Conservation (phyloP, 2,329 filamentous ascomycete species). For the Xylaria sp. region DNA sequence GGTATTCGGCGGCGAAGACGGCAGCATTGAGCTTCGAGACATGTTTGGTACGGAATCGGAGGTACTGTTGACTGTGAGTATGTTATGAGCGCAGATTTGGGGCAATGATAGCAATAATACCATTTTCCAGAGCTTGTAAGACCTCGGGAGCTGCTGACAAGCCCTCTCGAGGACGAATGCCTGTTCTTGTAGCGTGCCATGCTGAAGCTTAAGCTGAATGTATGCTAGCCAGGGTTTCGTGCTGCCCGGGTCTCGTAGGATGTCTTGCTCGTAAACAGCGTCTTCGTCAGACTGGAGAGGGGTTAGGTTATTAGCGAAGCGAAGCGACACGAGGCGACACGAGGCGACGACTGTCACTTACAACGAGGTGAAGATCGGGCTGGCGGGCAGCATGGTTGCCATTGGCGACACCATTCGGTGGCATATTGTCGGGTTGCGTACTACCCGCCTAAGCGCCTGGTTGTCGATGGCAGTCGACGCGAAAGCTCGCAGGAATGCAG, state of each 20-base stretch:
- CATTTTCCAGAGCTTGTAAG: slow-evolving; percentile 98
- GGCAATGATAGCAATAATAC: slow-evolving; percentile 48
- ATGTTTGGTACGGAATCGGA: slow-evolving; percentile 82
- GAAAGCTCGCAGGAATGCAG: slow-evolving; percentile 26
- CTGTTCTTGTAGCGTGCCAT: slow-evolving; percentile 85
- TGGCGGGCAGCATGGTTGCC: slow-evolving; percentile 42
- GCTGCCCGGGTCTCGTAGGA: slow-evolving; percentile 81
- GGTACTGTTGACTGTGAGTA: slow-evolving; percentile 63
- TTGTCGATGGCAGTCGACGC: slow-evolving; percentile 27
- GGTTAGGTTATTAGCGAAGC: slow-evolving; percentile 38
- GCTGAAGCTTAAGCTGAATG: slow-evolving; percentile 85
- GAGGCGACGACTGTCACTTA: slow-evolving; percentile 36
- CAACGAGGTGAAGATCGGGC: slow-evolving; percentile 56
- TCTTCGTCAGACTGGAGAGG: slow-evolving; percentile 76
- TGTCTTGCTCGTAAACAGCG: slow-evolving; percentile 94
- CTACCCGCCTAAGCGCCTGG: slow-evolving; percentile 3
- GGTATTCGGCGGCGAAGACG: slow-evolving; percentile 77
- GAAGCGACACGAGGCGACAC: background rate
- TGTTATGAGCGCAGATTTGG: slow-evolving; percentile 1
- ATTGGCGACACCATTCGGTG: slow-evolving; percentile 41
- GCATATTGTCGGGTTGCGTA: slow-evolving; percentile 35
- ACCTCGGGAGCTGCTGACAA: slow-evolving; percentile 85
- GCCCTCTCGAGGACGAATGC: slow-evolving; percentile 88
- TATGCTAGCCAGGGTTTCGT: slow-evolving; percentile 96
- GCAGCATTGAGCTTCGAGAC: slow-evolving; percentile 83